Base-by-base conservation (phyloP, 176 grass and related monocot species). In the Bolboschoenus planiculmis region DNA sequence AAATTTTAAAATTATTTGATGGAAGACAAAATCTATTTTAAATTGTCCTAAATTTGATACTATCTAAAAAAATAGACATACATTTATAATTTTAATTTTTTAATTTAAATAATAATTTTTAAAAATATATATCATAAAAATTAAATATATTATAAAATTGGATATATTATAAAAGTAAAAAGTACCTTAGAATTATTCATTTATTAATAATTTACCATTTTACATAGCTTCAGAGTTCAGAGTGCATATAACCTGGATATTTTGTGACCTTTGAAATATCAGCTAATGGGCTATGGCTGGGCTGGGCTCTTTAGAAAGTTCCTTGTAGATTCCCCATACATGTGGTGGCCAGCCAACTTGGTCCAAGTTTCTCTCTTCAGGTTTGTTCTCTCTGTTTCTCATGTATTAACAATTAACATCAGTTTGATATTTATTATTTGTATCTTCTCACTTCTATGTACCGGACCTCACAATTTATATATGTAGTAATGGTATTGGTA, bases 231-330 rank as follows among this genome's bases (percentile, higher is more conserved):
- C 24, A 15, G 16, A 51, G 11, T 53, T 53, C 15, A 40, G 3
- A 40, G 39, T 51, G 11, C 18, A 53, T 53, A 4, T 44, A 73
- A 26, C n/a, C 26, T 30, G 16, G 13, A 47, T 47, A 57, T 36
- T 44, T 64, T 44, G 30, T 59, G n/a, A 59, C 59, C 18, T 76
- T 30, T 60, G 36, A 27, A 58, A 80, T 16, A 37, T 40, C 75
- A 97, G 94, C 50, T 97, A 60, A 89, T 94, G 78, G 94, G 91
- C 2, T 97, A 92, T 31, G 94, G 94, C 5, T 97, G 91, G 91
- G 94, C 94, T 46, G 94, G 94, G 15, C 56, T 97, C 40, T 97
- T 93, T 87, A 84, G 91, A 34, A 90, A 79, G 30, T 90, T 86
- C 39, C 84, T 97, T 24, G 94, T 97, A 63, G 91, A 97, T 56